Percentiles rank a stretch among this genome's conserved stretches.
Evolutionary conservation across 1,284 basidiomycete genomes (phyloP).

Genomic region (Crucibulum cyathiforme): DNA sequence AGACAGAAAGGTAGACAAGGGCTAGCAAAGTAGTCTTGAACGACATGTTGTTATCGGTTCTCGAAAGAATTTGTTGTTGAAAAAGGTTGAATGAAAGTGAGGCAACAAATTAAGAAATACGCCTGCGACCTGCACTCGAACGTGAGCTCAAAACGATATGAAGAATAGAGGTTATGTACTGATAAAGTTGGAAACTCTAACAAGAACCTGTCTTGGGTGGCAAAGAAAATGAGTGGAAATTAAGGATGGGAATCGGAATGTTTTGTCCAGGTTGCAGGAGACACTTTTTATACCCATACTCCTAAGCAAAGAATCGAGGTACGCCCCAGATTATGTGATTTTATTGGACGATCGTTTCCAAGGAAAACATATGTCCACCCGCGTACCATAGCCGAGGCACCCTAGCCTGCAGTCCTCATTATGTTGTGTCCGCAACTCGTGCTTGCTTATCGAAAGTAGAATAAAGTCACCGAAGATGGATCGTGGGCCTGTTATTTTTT

Average conservation of each 20-base stretch:
- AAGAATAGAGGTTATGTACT: constrained; percentile 13
- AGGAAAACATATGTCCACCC: no score
- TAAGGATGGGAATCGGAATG: constrained; percentile 24
- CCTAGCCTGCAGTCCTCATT: no score
- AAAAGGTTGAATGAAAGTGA: no score
- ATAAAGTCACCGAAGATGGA: no score
- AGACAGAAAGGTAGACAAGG: constrained; percentile 43
- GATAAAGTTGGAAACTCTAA: constrained; percentile 19
- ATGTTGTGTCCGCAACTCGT: no score
- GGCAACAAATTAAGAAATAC: constrained; percentile 13
- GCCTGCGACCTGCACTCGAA: constrained; percentile 23
- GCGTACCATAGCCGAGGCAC: no score
- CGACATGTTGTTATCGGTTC: constrained; percentile 39
- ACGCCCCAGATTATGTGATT: no score
- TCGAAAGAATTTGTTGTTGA: not conserved
- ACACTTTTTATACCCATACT: no score
- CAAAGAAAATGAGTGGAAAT: constrained; percentile 38
- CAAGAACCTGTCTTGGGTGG: constrained; percentile 65
- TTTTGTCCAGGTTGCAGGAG: not conserved
- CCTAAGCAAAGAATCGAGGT: no score
- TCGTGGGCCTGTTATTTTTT: no score
- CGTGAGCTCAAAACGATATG: constrained; percentile 9
- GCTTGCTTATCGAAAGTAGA: no score
- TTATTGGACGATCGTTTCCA: no score
- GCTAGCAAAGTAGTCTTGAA: constrained; percentile 47